A percentile compares a stretch with the other conserved stretches of the same genome.
phyloP scores from a whole-genome alignment of 345 rosid genomes.

The Syzygium aqueum region DNA sequence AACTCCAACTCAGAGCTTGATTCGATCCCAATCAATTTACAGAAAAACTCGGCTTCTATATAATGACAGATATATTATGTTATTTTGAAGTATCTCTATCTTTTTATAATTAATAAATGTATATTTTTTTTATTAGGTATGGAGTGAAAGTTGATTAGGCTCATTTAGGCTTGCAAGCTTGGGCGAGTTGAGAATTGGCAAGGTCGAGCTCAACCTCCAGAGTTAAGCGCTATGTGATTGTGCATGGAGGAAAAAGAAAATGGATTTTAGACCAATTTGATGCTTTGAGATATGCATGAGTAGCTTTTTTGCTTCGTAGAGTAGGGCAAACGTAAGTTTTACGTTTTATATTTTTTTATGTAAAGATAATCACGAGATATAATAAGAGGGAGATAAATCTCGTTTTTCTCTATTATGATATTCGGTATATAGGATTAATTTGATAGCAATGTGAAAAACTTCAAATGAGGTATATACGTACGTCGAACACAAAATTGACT shows the following conservation, averaged over 20 bases:
- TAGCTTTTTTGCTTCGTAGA: too few species aligned
- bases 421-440: background rate
- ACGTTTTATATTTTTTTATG: background rate
- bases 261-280: background rate
- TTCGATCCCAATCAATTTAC: background rate
- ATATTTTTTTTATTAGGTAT: background rate
- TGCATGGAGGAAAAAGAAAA: background rate
- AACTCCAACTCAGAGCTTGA: background rate
- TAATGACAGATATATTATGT: background rate
- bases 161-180: too few species aligned
- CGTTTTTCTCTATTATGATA: background rate
- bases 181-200: background rate
- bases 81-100: background rate
- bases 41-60: rapidly evolving
- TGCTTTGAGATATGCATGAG: background rate
- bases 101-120: background rate
- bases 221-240: too few species aligned
- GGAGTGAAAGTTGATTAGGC: background rate
- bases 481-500: background rate
- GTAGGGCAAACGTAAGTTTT: too few species aligned
- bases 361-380: background rate
- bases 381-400: background rate
- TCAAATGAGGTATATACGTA: background rate
- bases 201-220: background rate
- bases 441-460: background rate